Evolutionary conservation across 2,329 filamentous ascomycete genomes (phyloP).

Genomic region (Epichloe sibirici): DNA sequence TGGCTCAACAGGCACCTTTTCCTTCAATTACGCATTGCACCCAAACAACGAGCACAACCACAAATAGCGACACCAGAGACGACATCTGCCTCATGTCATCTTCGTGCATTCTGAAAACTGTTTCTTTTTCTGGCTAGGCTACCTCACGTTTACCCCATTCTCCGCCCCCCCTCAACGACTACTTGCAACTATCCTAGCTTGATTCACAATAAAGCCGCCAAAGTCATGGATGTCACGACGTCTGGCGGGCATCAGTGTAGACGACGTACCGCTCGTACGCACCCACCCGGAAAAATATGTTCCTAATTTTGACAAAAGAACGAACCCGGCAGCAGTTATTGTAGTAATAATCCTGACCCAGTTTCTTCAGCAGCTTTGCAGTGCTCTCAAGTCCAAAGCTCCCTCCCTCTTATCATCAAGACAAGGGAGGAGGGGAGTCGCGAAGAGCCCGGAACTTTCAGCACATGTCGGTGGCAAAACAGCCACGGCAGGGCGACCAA

Average conservation of each 20-base stretch:
- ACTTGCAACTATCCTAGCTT: slow-evolving; percentile 2
- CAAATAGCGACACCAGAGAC: background rate
- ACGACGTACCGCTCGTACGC: background rate
- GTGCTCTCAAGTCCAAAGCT: background rate
- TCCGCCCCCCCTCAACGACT: background rate
- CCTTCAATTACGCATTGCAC: too few relatives aligned
- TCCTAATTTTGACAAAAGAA: slow-evolving; percentile 1
- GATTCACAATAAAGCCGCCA: background rate
- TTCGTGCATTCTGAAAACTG: slow-evolving; percentile 6
- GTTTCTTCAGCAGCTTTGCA: background rate
- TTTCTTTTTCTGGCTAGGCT: background rate
- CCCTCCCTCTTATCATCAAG: background rate
- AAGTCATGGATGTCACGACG: background rate
- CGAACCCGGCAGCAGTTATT: background rate
- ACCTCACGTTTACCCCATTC: background rate
- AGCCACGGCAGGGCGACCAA: background rate
- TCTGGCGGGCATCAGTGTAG: background rate
- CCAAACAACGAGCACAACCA: background rate
- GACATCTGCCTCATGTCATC: slow-evolving; percentile 3
- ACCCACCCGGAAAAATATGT: background rate
- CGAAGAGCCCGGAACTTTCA: background rate
- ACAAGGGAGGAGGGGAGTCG: background rate
- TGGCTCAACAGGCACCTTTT: too few relatives aligned
- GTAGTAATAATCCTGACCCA: background rate
- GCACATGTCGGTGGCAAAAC: background rate